phyloP scores from a whole-genome alignment of 768 basidiomycete genomes.

The Chalciporus sphaerocephalus region DNA sequence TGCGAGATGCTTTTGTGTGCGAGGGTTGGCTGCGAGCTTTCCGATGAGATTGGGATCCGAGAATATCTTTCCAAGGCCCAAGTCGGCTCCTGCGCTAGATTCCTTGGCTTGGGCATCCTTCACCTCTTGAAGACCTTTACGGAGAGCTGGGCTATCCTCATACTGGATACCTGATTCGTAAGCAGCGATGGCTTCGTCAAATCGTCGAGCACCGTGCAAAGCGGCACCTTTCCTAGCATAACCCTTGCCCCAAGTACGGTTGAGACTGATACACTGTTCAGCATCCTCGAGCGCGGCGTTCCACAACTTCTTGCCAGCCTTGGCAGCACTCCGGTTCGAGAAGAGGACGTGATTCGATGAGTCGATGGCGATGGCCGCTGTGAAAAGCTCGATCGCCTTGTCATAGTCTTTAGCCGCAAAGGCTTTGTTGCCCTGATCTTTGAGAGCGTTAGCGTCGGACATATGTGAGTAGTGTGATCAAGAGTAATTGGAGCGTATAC shows the following conservation, averaged over 20 bases:
- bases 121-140: slow-evolving; percentile 88
- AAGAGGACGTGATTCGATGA: slow-evolving; percentile 82
- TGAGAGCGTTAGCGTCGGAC: slow-evolving; percentile 55
- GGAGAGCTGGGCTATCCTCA: slow-evolving; percentile 77
- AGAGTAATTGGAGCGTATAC: not conserved
- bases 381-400: slow-evolving; percentile 78
- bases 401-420: slow-evolving; percentile 92
- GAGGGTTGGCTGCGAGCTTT: slow-evolving; percentile 84
- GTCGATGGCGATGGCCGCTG: slow-evolving; percentile 80
- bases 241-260: slow-evolving; percentile 84
- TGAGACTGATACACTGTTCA: slow-evolving; percentile 81
- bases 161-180: slow-evolving; percentile 79
- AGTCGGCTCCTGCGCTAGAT: slow-evolving; percentile 37
- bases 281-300: slow-evolving; percentile 78
- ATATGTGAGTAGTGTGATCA: slow-evolving; percentile 16
- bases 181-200: slow-evolving; percentile 77
- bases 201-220: slow-evolving; percentile 74
- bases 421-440: slow-evolving; percentile 93
- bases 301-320: slow-evolving; percentile 81
- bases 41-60: slow-evolving; percentile 75
- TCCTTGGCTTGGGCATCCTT: slow-evolving; percentile 65
- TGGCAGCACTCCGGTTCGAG: slow-evolving; percentile 90
- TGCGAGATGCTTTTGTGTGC: slow-evolving; percentile 76
- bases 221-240: slow-evolving; percentile 92
- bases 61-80: slow-evolving; percentile 74